Percentiles rank a stretch among this genome's conserved stretches.
Evolutionary conservation across 2,329 filamentous ascomycete genomes (phyloP).

Genomic region (Talaromyces sp.): DNA sequence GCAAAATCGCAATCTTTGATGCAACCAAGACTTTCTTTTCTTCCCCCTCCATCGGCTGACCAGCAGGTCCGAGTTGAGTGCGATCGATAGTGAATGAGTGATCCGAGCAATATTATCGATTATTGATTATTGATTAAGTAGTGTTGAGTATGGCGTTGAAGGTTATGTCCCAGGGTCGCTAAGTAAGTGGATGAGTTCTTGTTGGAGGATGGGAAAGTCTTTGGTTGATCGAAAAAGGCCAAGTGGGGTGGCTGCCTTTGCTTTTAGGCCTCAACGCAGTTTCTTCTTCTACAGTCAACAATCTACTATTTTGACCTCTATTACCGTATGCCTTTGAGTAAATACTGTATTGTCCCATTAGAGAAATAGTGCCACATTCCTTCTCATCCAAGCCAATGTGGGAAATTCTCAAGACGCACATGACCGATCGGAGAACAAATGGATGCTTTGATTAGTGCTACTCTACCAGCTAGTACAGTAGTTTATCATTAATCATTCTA

Average conservation of each 20-base stretch:
- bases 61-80: constrained; percentile 16
- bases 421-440: constrained; percentile 3
- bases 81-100: constrained; percentile 1
- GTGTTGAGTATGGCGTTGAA: background rate
- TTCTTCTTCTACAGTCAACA: background rate
- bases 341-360: background rate
- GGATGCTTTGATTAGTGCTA: background rate
- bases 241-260: constrained; percentile 4
- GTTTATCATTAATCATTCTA: background rate
- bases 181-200: background rate
- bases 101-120: background rate
- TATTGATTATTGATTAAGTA: constrained; percentile 1
- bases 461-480: background rate
- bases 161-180: background rate
- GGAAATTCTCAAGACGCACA: background rate
- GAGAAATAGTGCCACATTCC: background rate
- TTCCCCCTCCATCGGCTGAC: constrained; percentile 14
- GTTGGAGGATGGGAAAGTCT: background rate
- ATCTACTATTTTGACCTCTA: background rate
- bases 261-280: constrained; percentile 1
- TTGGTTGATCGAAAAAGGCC: background rate
- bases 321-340: background rate
- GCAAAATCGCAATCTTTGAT: constrained; percentile 7
- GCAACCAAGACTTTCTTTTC: constrained; percentile 7
- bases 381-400: background rate